Percentiles rank a stretch among this genome's conserved stretches.
phyloP scores from a whole-genome alignment of 2,329 filamentous ascomycete genomes.

The Ascochyta koolunga region DNA sequence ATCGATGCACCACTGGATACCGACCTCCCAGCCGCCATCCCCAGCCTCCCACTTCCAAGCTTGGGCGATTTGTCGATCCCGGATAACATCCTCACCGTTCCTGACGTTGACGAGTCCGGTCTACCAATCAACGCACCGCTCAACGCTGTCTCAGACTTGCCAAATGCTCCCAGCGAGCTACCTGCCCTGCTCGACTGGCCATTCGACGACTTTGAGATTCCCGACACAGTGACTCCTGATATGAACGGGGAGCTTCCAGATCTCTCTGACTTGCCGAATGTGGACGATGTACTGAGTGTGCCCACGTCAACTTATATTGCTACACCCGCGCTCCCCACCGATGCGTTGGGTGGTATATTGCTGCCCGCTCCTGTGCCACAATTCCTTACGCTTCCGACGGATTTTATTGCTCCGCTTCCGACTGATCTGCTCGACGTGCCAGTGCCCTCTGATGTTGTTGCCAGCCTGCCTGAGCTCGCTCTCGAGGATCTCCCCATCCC shows the following conservation, averaged over 20 bases:
- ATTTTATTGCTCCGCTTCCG: background rate
- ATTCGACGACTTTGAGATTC: background rate
- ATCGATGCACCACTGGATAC: background rate
- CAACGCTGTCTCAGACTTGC: background rate
- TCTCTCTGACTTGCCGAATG: background rate
- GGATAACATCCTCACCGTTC: conserved; percentile 8
- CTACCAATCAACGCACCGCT: background rate
- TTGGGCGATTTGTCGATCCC: background rate
- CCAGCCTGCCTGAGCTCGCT: background rate
- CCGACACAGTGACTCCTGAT: background rate
- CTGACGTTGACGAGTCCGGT: conserved; percentile 2
- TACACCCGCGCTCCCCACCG: background rate
- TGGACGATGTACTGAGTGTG: background rate
- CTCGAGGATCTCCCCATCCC: background rate
- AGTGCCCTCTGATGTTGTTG: background rate
- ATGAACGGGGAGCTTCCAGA: conserved; percentile 1
- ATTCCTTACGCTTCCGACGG: background rate
- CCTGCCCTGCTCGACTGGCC: conserved; percentile 8
- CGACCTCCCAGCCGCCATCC: background rate
- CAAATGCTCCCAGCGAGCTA: background rate
- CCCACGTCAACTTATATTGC: too few relatives aligned
- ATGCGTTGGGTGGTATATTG: background rate
- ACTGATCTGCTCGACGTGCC: background rate
- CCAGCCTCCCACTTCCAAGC: background rate
- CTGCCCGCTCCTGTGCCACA: background rate